Evolutionary conservation across 352 stramenopile species (phyloP).

Genomic region (Aphanomyces astaci): DNA sequence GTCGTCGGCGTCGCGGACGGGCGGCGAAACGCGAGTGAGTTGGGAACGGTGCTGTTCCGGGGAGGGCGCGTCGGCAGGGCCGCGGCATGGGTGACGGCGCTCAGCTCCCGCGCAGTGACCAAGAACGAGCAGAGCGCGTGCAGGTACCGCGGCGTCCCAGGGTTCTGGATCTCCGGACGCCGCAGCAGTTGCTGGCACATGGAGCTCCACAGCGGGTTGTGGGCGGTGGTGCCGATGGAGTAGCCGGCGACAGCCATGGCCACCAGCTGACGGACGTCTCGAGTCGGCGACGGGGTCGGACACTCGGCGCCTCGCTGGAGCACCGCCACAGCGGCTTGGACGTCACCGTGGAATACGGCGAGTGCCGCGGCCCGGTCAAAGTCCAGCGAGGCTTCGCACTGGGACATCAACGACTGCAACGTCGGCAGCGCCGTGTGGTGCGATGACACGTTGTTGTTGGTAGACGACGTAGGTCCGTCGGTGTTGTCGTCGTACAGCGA

Average conservation of each 20-base stretch:
- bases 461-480: slow-evolving; percentile 32
- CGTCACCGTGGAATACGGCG: slow-evolving; percentile 77
- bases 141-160: slow-evolving; percentile 62
- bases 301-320: slow-evolving; percentile 63
- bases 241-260: slow-evolving; percentile 83
- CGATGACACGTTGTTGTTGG: slow-evolving; percentile 41
- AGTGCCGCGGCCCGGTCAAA: slow-evolving; percentile 62
- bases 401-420: slow-evolving; percentile 46
- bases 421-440: slow-evolving; percentile 33
- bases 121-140: slow-evolving; percentile 75
- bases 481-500: slow-evolving; percentile 44
- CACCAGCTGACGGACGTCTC: slow-evolving; percentile 80
- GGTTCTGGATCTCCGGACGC: slow-evolving; percentile 59
- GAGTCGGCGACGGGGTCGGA: slow-evolving; percentile 48
- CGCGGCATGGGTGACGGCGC: slow-evolving; percentile 25
- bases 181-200: slow-evolving; percentile 76
- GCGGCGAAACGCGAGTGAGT: background rate
- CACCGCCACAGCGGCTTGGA: slow-evolving; percentile 52
- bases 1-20: background rate
- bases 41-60: background rate
- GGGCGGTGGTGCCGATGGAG: slow-evolving; percentile 37
- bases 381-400: slow-evolving; percentile 54
- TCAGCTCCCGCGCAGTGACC: slow-evolving; percentile 32
- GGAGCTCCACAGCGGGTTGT: slow-evolving; percentile 45
- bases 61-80: background rate